Conservation (phyloP, 2,329 filamentous ascomycete species). For the Colletotrichum cereale region DNA sequence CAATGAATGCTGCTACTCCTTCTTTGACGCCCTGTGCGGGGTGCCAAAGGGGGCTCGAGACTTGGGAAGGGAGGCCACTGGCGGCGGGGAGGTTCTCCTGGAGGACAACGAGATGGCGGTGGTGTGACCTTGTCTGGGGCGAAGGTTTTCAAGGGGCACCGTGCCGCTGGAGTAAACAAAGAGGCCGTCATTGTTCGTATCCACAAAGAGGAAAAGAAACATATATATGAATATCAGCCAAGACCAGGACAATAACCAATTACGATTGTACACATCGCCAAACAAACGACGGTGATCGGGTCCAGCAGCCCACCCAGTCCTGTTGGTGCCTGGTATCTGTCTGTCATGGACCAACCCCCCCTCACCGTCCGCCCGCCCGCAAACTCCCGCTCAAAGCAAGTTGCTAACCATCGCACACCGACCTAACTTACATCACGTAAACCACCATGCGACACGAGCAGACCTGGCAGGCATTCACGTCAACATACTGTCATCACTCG, state of each 20-base stretch:
- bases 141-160: too few relatives aligned
- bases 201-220: neutral
- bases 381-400: slow-evolving; percentile 29
- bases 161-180: neutral
- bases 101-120: slow-evolving; percentile 33
- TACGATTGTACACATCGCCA: neutral
- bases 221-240: neutral
- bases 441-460: neutral
- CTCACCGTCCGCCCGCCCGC: too few relatives aligned
- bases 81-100: neutral
- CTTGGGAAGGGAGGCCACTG: slow-evolving; percentile 11
- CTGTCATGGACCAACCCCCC: neutral
- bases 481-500: neutral
- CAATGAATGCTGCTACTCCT: slow-evolving; percentile 22
- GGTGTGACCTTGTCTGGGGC: neutral
- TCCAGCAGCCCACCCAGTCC: slow-evolving; percentile 5
- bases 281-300: neutral
- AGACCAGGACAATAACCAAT: neutral
- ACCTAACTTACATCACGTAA: slow-evolving; percentile 24
- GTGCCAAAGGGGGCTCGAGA: slow-evolving; percentile 8
- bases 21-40: slow-evolving; percentile 29
- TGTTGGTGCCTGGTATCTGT: slow-evolving; percentile 25
- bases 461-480: neutral
- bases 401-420: neutral
- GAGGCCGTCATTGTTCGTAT: neutral